Evolutionary conservation across 1,284 basidiomycete species (phyloP), one percentile per base, ranked within the genome.

Genomic region (Leccinum subrobustum): DNA sequence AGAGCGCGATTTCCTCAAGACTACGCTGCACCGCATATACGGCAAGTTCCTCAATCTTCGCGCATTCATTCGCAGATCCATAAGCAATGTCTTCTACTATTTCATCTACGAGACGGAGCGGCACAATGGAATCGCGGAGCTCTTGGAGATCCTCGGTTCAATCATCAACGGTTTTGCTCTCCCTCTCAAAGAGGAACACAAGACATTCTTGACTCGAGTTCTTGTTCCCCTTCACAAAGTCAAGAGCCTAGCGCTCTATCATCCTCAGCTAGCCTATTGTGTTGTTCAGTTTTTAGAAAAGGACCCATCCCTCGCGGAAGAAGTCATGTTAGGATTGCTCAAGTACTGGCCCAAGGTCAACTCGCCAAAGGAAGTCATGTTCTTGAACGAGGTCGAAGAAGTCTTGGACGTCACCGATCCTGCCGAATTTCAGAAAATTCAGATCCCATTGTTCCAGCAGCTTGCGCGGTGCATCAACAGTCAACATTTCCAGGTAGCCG

Each of bases 311-410:
- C 82, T 99, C 58, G 97, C 96, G 20, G 94, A 98, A 77, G 96
- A 98, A 60, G 97, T 99, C 39, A 90, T 99, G 74, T 80, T 96
- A 59, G 97, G 97, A 18, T 81, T 99, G 20, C 83, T 99, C 73
- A 92, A 93, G 72, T 99, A 87, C 79, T 99, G 97, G 97, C 97
- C 97, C 51, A 99, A 99, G 78, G 96, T 99, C 70, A 99, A 99
- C 77, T 96, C 94, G 53, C 96, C 95, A n/a, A 99, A 99, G 78
- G 97, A 99, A 76, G 97, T 99, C 77, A 99, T 99, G 97, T 99
- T 95, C 81, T 82, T 99, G 65, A 99, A 98, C 78, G 97, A 99
- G 80, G 95, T 99, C 61, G 97, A 99, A 77, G 97, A 99, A 79
- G 94, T 99, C 18, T 79, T 99, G 63, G 97, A 99, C 75, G 97